phyloP scores from a whole-genome alignment of 768 basidiomycete species.

The Hericium erinaceus region DNA sequence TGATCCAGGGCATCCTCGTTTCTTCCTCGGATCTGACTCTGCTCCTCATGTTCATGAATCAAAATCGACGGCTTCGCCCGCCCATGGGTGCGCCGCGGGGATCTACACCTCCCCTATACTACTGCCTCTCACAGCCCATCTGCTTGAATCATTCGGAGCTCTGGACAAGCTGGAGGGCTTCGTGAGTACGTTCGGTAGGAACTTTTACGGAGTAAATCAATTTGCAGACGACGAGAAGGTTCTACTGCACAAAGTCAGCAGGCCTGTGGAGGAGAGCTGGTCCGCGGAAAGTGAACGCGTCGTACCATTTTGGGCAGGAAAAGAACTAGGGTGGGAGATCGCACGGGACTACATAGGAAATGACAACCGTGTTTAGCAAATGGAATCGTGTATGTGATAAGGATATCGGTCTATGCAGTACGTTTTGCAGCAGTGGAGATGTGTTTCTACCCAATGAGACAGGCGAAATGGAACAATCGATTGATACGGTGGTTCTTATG shows the following conservation, averaged over 20 bases:
- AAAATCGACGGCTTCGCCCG: slow-evolving; percentile 64
- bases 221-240: slow-evolving; percentile 25
- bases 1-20: slow-evolving; percentile 71
- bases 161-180: slow-evolving; percentile 76
- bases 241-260: slow-evolving; percentile 32
- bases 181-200: slow-evolving; percentile 67
- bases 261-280: slow-evolving; percentile 41
- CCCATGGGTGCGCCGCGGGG: slow-evolving; percentile 82
- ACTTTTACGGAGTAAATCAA: slow-evolving; percentile 50
- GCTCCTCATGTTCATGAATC: slow-evolving; percentile 77
- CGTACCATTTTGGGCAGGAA: slow-evolving; percentile 86
- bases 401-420: too few species aligned
- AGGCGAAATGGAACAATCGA: too few species aligned
- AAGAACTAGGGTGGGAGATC: slow-evolving; percentile 61
- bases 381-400: too few species aligned
- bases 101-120: slow-evolving; percentile 93
- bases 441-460: too few species aligned
- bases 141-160: slow-evolving; percentile 82
- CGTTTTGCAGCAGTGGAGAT: too few species aligned
- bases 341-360: slow-evolving; percentile 1
- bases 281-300: slow-evolving; percentile 40
- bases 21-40: slow-evolving; percentile 96
- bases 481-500: too few species aligned
- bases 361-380: not conserved
- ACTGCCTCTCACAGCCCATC: slow-evolving; percentile 80